These are phyloP conservation scores for Hortaea sp. DNA, from an alignment of 2,329 filamentous ascomycete genomes.

Conservation along the genomic window DNA sequence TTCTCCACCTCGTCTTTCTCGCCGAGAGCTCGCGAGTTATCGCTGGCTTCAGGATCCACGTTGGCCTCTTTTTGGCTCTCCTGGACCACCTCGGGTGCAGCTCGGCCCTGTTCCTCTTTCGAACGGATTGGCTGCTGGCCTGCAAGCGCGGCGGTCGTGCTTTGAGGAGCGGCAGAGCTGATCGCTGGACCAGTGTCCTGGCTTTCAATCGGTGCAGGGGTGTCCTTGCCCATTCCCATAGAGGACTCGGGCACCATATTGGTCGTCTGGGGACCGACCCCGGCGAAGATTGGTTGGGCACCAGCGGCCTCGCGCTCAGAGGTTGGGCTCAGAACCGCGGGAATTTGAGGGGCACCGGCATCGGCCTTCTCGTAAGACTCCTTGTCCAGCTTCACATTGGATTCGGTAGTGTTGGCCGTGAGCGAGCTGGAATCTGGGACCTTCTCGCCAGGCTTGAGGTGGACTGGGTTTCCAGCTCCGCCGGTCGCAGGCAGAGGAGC, in stretches of 20 bases:
- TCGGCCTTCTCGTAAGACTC: conserved; percentile 79
- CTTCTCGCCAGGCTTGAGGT: conserved; percentile 68
- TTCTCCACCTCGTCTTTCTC: conserved; percentile 67
- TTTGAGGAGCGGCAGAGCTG: conserved; percentile 33
- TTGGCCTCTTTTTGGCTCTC: conserved; percentile 52
- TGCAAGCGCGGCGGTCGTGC: conserved; percentile 38
- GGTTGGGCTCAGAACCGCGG: conserved; percentile 37
- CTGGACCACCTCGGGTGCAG: conserved; percentile 44
- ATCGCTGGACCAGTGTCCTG: conserved; percentile 16
- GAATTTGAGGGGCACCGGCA: conserved; percentile 37
- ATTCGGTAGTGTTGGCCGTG: conserved; percentile 60
- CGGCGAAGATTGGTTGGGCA: conserved; percentile 34
- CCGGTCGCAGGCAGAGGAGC: conserved; percentile 49
- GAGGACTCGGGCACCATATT: conserved; percentile 75
- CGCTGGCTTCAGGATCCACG: conserved; percentile 59
- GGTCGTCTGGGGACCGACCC: conserved; percentile 38
- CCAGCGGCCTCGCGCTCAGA: conserved; percentile 29
- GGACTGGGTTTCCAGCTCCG: conserved; percentile 65
- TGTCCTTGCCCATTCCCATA: conserved; percentile 51
- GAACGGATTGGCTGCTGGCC: conserved; percentile 31
- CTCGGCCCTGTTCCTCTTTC: conserved; percentile 40
- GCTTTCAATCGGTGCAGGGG: conserved; percentile 9
- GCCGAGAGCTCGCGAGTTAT: conserved; percentile 57
- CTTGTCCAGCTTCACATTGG: conserved; percentile 58
- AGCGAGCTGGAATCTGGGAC: conserved; percentile 59